phyloP scores from a whole-genome alignment of 163 green algal species.

The Scenedesmus sp. region DNA sequence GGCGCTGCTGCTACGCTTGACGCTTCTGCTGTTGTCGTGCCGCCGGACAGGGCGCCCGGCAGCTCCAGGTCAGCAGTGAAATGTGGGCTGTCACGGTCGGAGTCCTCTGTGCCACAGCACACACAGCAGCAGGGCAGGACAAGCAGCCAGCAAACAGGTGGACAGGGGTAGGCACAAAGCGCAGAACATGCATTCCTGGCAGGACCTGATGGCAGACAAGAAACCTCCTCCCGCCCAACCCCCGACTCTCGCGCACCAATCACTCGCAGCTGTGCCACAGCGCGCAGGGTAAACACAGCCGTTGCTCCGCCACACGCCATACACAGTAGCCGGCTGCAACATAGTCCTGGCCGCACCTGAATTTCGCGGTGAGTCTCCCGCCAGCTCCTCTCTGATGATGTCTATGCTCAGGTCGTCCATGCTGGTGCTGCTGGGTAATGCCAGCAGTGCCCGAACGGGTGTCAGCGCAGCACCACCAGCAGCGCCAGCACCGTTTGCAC shows the following conservation, averaged over 20 bases:
- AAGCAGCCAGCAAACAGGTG: background rate
- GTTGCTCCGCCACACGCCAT: background rate
- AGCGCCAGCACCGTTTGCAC: background rate
- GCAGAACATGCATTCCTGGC: too few species aligned
- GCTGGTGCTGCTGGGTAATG: background rate
- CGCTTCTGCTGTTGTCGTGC: background rate
- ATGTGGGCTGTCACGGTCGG: slow-evolving; percentile 10
- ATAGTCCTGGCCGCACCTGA: slow-evolving; percentile 29
- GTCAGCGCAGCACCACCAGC: slow-evolving; percentile 1
- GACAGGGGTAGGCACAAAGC: background rate
- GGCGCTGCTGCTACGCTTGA: background rate
- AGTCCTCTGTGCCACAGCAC: background rate
- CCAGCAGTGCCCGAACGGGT: background rate
- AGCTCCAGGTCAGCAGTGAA: background rate
- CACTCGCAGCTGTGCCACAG: background rate
- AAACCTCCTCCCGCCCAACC: too few species aligned
- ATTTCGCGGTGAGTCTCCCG: slow-evolving; percentile 33
- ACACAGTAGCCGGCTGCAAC: background rate
- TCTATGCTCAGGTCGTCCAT: slow-evolving; percentile 30
- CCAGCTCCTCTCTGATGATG: slow-evolving; percentile 43
- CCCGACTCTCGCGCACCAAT: too few species aligned
- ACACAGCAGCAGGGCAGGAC: background rate
- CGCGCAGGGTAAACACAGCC: too few species aligned
- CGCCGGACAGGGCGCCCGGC: background rate
- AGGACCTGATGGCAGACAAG: too few species aligned